A percentile compares a stretch with the other conserved stretches of the same genome.
These are phyloP conservation scores for Excoecaria agallocha DNA, from an alignment of 345 rosid genomes.

Conservation along the genomic window DNA sequence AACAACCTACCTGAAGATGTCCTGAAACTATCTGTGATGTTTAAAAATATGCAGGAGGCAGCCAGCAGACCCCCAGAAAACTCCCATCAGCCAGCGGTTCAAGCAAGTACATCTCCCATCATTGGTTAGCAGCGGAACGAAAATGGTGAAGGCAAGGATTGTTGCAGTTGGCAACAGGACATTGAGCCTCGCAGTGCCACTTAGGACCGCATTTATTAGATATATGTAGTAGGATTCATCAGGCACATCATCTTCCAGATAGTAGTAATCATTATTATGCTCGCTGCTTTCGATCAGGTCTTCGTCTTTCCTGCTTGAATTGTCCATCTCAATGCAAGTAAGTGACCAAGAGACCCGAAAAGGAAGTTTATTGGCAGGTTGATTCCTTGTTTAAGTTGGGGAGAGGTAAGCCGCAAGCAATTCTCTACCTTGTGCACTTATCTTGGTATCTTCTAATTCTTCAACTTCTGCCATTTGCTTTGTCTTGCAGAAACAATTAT, in stretches of 20 bases:
- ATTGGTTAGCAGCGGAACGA: constrained; percentile 49
- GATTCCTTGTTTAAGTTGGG: constrained; percentile 14
- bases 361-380: neutral
- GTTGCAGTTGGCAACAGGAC: constrained; percentile 52
- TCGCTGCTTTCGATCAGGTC: constrained; percentile 15
- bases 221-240: constrained; percentile 39
- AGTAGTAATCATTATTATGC: constrained; percentile 8
- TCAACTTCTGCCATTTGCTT: neutral
- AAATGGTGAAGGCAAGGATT: constrained; percentile 50
- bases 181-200: constrained; percentile 52
- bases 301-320: constrained; percentile 21
- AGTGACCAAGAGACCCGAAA: neutral
- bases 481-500: neutral
- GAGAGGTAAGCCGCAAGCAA: constrained; percentile 9
- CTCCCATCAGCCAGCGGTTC: constrained; percentile 42
- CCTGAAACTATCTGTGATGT: constrained; percentile 46
- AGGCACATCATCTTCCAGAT: constrained; percentile 31
- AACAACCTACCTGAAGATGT: constrained; percentile 39
- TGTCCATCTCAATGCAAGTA: constrained; percentile 21
- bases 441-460: neutral
- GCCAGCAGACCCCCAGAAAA: constrained; percentile 30
- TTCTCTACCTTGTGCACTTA: neutral
- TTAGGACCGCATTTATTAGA: constrained; percentile 39
- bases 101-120: constrained; percentile 39
- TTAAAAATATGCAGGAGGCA: constrained; percentile 42